A percentile compares a stretch with the other conserved stretches of the same genome.
Conservation (phyloP, 1,284 basidiomycete genomes). For the Tilletia walkeri region DNA sequence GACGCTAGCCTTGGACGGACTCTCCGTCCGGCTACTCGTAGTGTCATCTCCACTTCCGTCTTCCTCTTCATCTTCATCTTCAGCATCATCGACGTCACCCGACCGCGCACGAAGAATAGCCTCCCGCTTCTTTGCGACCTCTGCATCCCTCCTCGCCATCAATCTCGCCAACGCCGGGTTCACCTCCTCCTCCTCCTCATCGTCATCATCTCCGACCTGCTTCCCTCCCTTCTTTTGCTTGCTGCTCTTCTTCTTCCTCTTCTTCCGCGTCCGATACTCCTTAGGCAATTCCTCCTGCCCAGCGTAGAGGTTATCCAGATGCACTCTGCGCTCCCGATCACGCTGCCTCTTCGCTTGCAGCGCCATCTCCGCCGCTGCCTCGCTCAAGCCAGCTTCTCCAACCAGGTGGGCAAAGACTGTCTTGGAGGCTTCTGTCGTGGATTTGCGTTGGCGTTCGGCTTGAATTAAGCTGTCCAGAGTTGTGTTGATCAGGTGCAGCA, state of each 20-base stretch:
- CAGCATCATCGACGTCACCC: not conserved
- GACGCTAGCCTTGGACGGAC: too few relatives aligned
- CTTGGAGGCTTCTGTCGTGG: not conserved
- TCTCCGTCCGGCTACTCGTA: too few relatives aligned
- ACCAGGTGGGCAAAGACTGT: constrained; percentile 10
- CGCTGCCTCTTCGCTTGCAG: not conserved
- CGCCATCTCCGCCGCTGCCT: constrained; percentile 3
- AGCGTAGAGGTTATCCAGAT: not conserved
- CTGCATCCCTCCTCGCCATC: constrained; percentile 9
- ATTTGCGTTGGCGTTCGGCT: not conserved
- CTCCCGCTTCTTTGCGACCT: not conserved
- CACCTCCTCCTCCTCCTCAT: not conserved
- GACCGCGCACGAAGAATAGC: not conserved
- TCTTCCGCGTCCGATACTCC: constrained; percentile 4
- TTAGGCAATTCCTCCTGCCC: not conserved
- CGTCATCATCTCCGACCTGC: not conserved
- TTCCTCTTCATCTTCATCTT: not conserved
- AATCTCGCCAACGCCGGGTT: not conserved
- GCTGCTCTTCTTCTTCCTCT: not conserved
- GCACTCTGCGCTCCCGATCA: not conserved
- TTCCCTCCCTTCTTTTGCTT: not conserved
- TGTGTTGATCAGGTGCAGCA: not conserved
- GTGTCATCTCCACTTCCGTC: not conserved
- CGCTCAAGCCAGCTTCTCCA: not conserved
- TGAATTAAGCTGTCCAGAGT: not conserved